These are phyloP conservation scores for Erodium moschatum DNA, from an alignment of 441 rosid species.

Conservation along the genomic window DNA sequence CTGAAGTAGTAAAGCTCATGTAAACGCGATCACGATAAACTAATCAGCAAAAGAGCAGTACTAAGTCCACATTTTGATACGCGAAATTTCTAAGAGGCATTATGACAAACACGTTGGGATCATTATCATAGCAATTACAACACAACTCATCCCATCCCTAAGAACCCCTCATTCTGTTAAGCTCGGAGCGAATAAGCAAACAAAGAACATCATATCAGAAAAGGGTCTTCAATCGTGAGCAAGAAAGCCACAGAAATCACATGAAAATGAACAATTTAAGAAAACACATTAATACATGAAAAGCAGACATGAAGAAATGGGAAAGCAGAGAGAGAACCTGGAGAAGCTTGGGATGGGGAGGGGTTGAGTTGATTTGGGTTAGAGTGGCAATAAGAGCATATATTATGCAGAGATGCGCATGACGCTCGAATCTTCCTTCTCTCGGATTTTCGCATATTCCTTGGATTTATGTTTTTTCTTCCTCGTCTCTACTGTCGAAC, in stretches of 20 bases:
- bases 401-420: not conserved
- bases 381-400: not conserved
- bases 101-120: not conserved
- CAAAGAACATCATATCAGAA: not conserved
- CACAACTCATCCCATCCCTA: not conserved
- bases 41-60: not conserved
- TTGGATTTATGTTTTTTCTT: too few relatives aligned
- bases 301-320: not conserved
- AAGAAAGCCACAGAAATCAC: too few relatives aligned
- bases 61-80: not conserved
- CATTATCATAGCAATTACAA: not conserved
- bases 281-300: too few relatives aligned
- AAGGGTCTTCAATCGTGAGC: constrained; percentile 2
- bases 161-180: not conserved
- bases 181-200: not conserved
- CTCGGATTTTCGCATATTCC: not conserved
- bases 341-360: not conserved
- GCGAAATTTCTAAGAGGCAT: not conserved
- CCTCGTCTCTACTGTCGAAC: not conserved
- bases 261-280: too few relatives aligned
- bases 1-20: too few relatives aligned
- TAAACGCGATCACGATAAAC: not conserved
- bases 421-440: not conserved
- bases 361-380: not conserved
- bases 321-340: not conserved